These are phyloP conservation scores for Peronospora farinosa DNA, from an alignment of 352 stramenopile species.

Conservation along the genomic window DNA sequence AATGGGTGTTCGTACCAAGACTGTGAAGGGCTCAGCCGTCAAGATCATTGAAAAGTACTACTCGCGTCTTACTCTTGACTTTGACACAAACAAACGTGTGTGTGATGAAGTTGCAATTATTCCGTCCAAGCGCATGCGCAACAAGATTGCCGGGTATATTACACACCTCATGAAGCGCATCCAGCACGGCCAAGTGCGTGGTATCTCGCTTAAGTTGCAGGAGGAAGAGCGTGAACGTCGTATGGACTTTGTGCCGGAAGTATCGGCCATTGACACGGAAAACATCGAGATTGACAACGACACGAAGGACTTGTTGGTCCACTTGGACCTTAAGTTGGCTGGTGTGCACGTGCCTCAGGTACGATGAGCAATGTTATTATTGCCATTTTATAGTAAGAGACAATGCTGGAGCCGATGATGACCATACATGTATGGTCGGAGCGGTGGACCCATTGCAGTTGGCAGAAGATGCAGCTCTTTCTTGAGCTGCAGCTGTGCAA, in stretches of 20 bases:
- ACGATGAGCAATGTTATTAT: conserved; percentile 24
- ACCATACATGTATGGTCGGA: conserved; percentile 24
- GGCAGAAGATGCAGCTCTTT: background rate
- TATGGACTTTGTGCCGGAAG: conserved; percentile 99
- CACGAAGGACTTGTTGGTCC: conserved; percentile 96
- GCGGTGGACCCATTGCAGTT: conserved; percentile 65
- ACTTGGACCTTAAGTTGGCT: conserved; percentile 90
- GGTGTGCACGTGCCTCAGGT: conserved; percentile 87
- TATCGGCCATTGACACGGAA: conserved; percentile 90
- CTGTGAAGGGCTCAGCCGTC: conserved; percentile 99
- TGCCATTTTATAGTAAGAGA: conserved; percentile 5
- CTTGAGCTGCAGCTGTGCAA: background rate
- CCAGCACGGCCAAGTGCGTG: conserved; percentile 96
- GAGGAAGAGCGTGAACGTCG: conserved; percentile 99
- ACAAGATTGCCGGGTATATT: conserved; percentile 99
- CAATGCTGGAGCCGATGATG: conserved; percentile 83
- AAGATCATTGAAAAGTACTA: conserved; percentile 99
- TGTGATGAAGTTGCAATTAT: conserved; percentile 97
- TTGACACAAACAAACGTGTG: conserved; percentile 99
- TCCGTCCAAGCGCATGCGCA: conserved; percentile 99
- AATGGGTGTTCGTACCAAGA: conserved; percentile 99
- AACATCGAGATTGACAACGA: conserved; percentile 97
- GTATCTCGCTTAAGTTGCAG: conserved; percentile 99
- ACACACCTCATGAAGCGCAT: conserved; percentile 99
- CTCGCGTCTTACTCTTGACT: conserved; percentile 98